These are phyloP conservation scores for Trichoderma aggressivum DNA, from an alignment of 2,329 filamentous ascomycete species.

Conservation along the genomic window DNA sequence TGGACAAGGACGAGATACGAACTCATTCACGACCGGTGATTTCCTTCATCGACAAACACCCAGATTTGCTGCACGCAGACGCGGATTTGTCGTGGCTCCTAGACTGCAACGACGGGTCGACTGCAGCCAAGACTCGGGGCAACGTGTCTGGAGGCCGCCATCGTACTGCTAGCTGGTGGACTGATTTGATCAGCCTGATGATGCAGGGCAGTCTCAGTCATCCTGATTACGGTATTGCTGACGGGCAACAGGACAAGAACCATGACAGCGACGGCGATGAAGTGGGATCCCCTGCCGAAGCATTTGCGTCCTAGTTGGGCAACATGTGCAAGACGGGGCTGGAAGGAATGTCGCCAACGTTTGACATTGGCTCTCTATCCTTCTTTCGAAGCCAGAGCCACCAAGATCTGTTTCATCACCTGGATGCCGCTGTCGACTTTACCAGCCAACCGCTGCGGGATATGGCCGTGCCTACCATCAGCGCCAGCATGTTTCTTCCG, in stretches of 20 bases:
- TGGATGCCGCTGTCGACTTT: slow-evolving; percentile 49
- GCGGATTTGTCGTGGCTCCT: slow-evolving; percentile 50
- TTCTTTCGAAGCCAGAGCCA: slow-evolving; percentile 51
- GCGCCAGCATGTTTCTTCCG: slow-evolving; percentile 51
- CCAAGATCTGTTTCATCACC: slow-evolving; percentile 45
- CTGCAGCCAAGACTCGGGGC: not conserved
- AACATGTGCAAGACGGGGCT: slow-evolving; percentile 49
- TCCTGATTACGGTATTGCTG: slow-evolving; percentile 7
- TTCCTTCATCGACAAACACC: slow-evolving; percentile 44
- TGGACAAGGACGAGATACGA: slow-evolving; percentile 42
- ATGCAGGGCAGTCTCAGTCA: slow-evolving; percentile 25
- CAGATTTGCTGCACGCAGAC: slow-evolving; percentile 44
- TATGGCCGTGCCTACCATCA: slow-evolving; percentile 52
- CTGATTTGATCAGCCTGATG: not conserved
- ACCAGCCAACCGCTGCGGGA: slow-evolving; percentile 45
- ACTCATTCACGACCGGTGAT: slow-evolving; percentile 45
- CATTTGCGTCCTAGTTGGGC: slow-evolving; percentile 32
- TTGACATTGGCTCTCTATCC: slow-evolving; percentile 50
- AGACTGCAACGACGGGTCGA: not conserved
- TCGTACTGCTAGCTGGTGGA: not conserved
- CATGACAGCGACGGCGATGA: slow-evolving; percentile 18
- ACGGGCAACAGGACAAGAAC: slow-evolving; percentile 18
- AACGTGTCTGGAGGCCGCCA: not conserved
- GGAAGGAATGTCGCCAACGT: slow-evolving; percentile 50
- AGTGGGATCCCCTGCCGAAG: slow-evolving; percentile 27